phyloP scores from a whole-genome alignment of 768 basidiomycete species.

The Austroboletus eburneus region DNA sequence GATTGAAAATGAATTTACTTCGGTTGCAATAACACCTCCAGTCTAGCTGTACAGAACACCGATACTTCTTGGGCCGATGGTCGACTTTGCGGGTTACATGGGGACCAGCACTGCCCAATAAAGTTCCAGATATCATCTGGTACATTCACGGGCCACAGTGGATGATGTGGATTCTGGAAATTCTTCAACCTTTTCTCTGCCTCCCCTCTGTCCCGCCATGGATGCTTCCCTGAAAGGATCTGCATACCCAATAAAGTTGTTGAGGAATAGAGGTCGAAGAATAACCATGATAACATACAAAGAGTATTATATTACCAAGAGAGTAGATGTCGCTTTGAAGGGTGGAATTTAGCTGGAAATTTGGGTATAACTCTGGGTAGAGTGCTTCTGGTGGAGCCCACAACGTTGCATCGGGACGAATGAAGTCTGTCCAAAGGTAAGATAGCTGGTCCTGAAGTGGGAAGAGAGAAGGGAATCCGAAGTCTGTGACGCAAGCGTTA shows the following conservation, averaged over 20 bases:
- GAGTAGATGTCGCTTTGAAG: not conserved
- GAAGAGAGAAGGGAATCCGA: conserved; percentile 1
- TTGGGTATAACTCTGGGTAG: not conserved
- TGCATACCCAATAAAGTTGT: not conserved
- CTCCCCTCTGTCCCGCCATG: not conserved
- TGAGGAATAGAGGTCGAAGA: not conserved
- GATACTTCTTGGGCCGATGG: not conserved
- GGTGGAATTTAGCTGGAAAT: not conserved
- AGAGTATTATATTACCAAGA: too few species aligned
- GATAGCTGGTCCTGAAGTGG: not conserved
- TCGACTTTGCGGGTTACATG: not conserved
- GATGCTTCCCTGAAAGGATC: conserved; percentile 2
- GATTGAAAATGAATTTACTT: too few species aligned
- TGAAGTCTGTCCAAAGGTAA: not conserved
- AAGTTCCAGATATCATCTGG: not conserved
- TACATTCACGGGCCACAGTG: not conserved
- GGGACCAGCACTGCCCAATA: conserved; percentile 6
- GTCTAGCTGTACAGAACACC: not conserved
- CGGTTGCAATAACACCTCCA: not conserved
- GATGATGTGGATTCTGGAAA: not conserved
- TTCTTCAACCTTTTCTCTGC: not conserved
- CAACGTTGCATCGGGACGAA: not conserved
- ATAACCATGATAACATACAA: not conserved
- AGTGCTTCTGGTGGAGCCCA: conserved; percentile 6
- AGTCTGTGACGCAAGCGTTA: conserved; percentile 3